Evolutionary conservation across 345 rosid genomes (phyloP), one percentile per base, ranked within the genome.

Genomic region (Boechera retrofracta): DNA sequence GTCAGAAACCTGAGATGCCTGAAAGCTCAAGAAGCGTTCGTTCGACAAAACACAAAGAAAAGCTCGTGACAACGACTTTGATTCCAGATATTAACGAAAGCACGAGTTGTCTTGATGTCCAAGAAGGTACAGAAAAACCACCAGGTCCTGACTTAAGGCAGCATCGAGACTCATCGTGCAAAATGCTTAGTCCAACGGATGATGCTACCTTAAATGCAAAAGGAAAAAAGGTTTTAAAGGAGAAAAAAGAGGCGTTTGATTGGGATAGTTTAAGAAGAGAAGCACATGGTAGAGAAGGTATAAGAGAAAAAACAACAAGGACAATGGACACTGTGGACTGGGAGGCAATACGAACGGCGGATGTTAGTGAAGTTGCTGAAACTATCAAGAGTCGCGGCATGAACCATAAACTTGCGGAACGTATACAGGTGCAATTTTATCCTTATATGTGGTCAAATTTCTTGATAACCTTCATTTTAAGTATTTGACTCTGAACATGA

Each of bases 381-480:
- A 80, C 96, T 49, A 96, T 93, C 48, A 93, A 84, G 81, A 96
- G 82, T 32, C 87, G 99, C 47, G 99, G 99, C 53, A 93, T 92
- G 94, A 93, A 95, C 83, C 86, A 89, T 68, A 79, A 85, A 84
- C 93, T 95, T 58, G 98, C 99, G 0, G 87, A 77, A 75, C 88
- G 99, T 74, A 93, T 95, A 71, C 84, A 95, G 98, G 99, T 92
- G 78, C 58, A 52, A 9, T 15, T 41, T 45, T 33, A 18, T 39
- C 39, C 13, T 28, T 13, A 41, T 52, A 44, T 7, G 35, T 32
- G 24, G 9, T 57, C 10, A 66, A 42, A 53, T 15, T 55, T 62
- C 8, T 52, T 13, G 4, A 60, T 63, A 42, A 21, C 24, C 2
- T 64, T 7, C 41, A 35, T 12, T 48, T 31, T 41, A 16, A 51